Percentiles rank a stretch among this genome's conserved stretches.
phyloP scores from a whole-genome alignment of 495 filamentous ascomycete species.

The Evansstolkia leycettana region DNA sequence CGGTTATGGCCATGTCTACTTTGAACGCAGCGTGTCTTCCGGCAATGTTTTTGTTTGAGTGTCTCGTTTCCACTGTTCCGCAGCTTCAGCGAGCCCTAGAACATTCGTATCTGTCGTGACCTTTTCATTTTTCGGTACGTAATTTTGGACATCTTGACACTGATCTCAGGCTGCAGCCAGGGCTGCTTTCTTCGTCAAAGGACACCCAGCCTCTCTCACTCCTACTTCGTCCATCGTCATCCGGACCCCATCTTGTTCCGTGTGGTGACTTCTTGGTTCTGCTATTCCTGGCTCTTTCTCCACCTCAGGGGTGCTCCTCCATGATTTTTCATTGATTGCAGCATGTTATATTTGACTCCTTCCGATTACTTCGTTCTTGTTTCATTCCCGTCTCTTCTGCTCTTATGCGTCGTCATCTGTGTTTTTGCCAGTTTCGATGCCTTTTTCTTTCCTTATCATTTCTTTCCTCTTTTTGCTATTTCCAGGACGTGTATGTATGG shows the following conservation, averaged over 20 bases:
- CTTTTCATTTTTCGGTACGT: constrained; percentile 3
- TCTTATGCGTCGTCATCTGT: neutral
- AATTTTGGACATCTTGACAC: constrained; percentile 1
- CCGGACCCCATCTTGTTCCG: no score
- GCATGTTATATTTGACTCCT: no score
- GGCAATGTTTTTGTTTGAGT: constrained; percentile 3
- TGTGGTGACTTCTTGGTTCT: no score
- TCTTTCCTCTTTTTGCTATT: constrained; percentile 1
- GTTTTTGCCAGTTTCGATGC: neutral
- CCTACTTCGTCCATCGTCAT: no score
- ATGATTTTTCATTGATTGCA: no score
- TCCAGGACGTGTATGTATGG: constrained; percentile 2
- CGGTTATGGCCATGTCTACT: constrained; percentile 5
- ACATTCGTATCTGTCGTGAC: no score
- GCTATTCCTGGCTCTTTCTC: no score
- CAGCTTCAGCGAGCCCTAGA: constrained; percentile 11
- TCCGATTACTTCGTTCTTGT: neutral
- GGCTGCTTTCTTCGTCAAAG: constrained; percentile 1
- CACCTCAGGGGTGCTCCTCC: no score
- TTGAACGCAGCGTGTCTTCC: constrained; percentile 2
- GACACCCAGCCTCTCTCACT: no score
- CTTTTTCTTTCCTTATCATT: constrained; percentile 1
- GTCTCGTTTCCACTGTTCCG: constrained; percentile 3
- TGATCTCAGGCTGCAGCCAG: no score
- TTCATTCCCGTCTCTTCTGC: constrained; percentile 1